A percentile compares a stretch with the other conserved stretches of the same genome.
Evolutionary conservation across 179 eudicot genomes (phyloP).

Genomic region (Beta macrorhiza): DNA sequence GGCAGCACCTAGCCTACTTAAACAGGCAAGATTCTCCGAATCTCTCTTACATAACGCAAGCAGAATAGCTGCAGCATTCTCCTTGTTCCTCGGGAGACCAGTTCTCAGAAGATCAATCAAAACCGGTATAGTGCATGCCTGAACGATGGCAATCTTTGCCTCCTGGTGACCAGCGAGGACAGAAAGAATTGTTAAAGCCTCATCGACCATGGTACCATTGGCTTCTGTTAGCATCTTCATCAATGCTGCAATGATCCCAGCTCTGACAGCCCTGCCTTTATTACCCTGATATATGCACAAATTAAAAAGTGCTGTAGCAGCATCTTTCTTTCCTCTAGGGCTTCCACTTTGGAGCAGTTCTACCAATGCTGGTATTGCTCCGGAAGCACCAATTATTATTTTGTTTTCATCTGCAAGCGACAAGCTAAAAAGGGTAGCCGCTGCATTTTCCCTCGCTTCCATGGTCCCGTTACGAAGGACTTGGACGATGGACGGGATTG

Average conservation of each 20-base stretch:
- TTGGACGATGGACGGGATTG: constrained; percentile 49
- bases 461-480: constrained; percentile 43
- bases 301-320: constrained; percentile 47
- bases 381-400: constrained; percentile 47
- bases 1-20: constrained; percentile 40
- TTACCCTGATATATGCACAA: constrained; percentile 53
- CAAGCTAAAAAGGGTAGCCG: constrained; percentile 51
- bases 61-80: constrained; percentile 47
- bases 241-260: constrained; percentile 39
- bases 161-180: constrained; percentile 48
- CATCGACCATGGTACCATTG: constrained; percentile 43
- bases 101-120: constrained; percentile 38
- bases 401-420: constrained; percentile 52
- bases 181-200: constrained; percentile 44
- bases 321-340: constrained; percentile 47
- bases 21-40: constrained; percentile 33
- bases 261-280: constrained; percentile 48
- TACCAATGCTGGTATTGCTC: constrained; percentile 45
- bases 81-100: constrained; percentile 46
- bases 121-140: constrained; percentile 40
- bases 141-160: constrained; percentile 41
- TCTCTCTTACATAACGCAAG: constrained; percentile 48
- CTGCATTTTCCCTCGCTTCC: constrained; percentile 48
- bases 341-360: constrained; percentile 40
- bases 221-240: constrained; percentile 45